phyloP scores from a whole-genome alignment of 75 land plant species.

The Sequoiadendron giganteum region DNA sequence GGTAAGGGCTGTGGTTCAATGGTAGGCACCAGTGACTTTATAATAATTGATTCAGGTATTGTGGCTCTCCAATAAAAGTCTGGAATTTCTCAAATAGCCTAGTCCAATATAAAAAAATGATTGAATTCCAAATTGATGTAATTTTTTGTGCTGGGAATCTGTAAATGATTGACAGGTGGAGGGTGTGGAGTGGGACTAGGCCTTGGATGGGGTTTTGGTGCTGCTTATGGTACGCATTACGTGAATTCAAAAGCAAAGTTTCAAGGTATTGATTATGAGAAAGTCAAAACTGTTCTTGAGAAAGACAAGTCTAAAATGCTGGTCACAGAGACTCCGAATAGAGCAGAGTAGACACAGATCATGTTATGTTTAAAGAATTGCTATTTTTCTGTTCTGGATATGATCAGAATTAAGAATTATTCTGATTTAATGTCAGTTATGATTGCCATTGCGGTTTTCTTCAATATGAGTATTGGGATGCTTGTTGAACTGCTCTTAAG shows the following conservation, averaged over 20 bases:
- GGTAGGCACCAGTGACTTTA: too few relatives aligned
- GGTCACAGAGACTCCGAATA: constrained; percentile 8
- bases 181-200: constrained; percentile 95
- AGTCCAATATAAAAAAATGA: not conserved
- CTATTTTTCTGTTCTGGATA: not conserved
- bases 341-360: constrained; percentile 2
- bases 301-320: constrained; percentile 13
- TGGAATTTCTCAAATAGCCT: not conserved
- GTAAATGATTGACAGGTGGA: constrained; percentile 52
- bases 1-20: not conserved
- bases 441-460: not conserved
- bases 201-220: constrained; percentile 95
- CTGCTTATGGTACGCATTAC: constrained; percentile 81
- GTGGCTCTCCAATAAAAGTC: not conserved
- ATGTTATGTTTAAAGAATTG: not conserved
- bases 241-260: constrained; percentile 58
- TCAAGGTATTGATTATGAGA: constrained; percentile 66
- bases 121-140: not conserved
- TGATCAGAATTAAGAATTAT: not conserved
- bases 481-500: not conserved
- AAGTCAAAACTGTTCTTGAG: constrained; percentile 10
- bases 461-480: not conserved
- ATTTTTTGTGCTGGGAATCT: not conserved
- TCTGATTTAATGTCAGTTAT: not conserved
- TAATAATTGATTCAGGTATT: too few relatives aligned